phyloP scores from a whole-genome alignment of 108 stramenopile species.

The Skeletonema menzelii region DNA sequence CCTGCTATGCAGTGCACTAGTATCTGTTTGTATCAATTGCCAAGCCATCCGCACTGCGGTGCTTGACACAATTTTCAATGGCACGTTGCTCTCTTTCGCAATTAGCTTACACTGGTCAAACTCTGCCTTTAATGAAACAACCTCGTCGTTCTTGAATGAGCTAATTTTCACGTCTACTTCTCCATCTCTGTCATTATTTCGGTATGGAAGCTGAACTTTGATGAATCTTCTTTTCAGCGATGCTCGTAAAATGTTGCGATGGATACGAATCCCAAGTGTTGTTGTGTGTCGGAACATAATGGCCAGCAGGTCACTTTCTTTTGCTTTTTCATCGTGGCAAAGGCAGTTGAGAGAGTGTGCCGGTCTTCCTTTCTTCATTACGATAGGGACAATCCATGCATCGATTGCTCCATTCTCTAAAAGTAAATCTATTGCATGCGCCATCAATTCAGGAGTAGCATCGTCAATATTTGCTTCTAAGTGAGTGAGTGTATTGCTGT shows the following conservation, averaged over 20 bases:
- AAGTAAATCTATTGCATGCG: constrained; percentile 69
- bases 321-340: constrained; percentile 38
- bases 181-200: constrained; percentile 48
- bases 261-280: constrained; percentile 86
- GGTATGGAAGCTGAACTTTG: constrained; percentile 54
- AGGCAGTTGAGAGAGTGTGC: constrained; percentile 85
- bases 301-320: constrained; percentile 45
- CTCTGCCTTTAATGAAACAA: constrained; percentile 85
- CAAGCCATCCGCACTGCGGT: constrained; percentile 46
- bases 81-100: constrained; percentile 57
- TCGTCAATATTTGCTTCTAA: constrained; percentile 93
- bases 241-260: constrained; percentile 66
- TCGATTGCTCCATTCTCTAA: constrained; percentile 78
- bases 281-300: constrained; percentile 86
- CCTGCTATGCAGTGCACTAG: neutral
- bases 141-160: constrained; percentile 51
- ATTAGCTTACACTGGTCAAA: constrained; percentile 88
- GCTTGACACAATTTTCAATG: constrained; percentile 63
- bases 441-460: constrained; percentile 82
- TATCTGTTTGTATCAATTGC: neutral
- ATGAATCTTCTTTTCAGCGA: constrained; percentile 67
- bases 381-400: constrained; percentile 85
- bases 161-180: constrained; percentile 80
- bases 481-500: constrained; percentile 54
- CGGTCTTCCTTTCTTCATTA: constrained; percentile 95